Base-by-base conservation (phyloP, 768 basidiomycete genomes). In the Cystofilobasidium macerans region DNA sequence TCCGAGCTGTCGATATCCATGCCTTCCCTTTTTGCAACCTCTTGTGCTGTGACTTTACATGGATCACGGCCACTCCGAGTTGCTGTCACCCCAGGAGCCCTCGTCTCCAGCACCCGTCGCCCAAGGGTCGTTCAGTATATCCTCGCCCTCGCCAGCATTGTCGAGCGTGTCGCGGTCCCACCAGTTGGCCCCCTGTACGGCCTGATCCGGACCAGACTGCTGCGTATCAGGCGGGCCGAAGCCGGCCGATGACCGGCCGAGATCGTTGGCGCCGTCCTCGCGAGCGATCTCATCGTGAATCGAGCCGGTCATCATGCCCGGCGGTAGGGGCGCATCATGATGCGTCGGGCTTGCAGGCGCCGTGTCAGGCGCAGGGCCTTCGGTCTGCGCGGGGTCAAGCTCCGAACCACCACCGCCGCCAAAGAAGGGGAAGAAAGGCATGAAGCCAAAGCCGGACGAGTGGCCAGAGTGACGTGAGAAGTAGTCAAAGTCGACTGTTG, bases 401-500 rank as follows among this genome's bases (percentile, higher is more conserved):
- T 63, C 62, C 28, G 51, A 26, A 0, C 62, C 62, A 18, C 57
- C 64, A 5, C 57, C 64, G 6, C 64, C 64, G n/a, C 64, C 64
- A 24, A 65, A 58, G 64, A 65, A 65, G n/a, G 57, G 63, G 35
- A 65, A 65, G 45, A 65, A 59, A 2, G 32, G 2, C 14, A 57
- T 57, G 32, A 65, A 33, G 32, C 56, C 57, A 33, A 57, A 48
- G 20, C 64, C 64, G 26, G 53, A 56, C 13, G n/a, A n/a, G 45
- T 65, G 64, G 36, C 32, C 32, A 16, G 64, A 65, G 56, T 67
- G 65, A 18, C 65, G 58, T 0, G 65, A 67, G 36, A 67, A 67
- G 60, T 67, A 67, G 59, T 67, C 65, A n/a, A 67, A 67, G 54
- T 67, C 65, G 53, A 61, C 65, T 64, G 63, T 16, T 12, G 13